phyloP scores from a whole-genome alignment of 2,329 filamentous ascomycete genomes.

The Phaeosphaeria sp. region DNA sequence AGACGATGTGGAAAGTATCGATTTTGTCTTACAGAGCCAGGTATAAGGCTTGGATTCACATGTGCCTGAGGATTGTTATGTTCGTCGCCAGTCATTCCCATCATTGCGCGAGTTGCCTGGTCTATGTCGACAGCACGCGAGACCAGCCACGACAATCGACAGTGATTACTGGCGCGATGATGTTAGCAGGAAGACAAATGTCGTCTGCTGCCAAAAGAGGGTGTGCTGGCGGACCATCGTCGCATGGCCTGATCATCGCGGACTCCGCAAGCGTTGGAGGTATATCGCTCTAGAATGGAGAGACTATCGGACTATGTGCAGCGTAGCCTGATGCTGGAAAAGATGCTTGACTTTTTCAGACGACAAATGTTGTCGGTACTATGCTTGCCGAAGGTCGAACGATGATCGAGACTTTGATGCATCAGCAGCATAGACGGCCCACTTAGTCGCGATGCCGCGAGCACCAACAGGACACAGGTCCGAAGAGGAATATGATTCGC shows the following conservation, averaged over 20 bases:
- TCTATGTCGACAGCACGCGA: not conserved
- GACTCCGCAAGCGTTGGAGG: slow-evolving; percentile 4
- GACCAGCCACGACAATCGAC: not conserved
- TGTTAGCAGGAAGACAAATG: not conserved
- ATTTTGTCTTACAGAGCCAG: too few species aligned
- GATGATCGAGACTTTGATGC: not conserved
- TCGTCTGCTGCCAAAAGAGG: not conserved
- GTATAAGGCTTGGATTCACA: too few species aligned
- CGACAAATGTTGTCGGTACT: not conserved
- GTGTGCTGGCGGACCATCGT: slow-evolving; percentile 11
- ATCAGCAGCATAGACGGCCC: slow-evolving; percentile 1
- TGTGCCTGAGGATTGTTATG: not conserved
- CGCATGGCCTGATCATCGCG: slow-evolving; percentile 16
- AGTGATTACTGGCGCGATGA: not conserved
- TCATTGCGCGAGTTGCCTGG: too few species aligned
- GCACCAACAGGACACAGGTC: not conserved
- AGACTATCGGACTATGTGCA: not conserved
- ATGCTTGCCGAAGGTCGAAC: not conserved
- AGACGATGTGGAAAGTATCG: too few species aligned
- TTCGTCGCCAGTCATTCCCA: not conserved
- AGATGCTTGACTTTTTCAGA: not conserved
- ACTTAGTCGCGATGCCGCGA: not conserved
- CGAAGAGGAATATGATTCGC: slow-evolving; percentile 1
- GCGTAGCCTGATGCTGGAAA: not conserved
- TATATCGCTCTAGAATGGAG: not conserved